Evolutionary conservation across 1,284 basidiomycete genomes (phyloP).

Genomic region (Sphagnurus paluster): DNA sequence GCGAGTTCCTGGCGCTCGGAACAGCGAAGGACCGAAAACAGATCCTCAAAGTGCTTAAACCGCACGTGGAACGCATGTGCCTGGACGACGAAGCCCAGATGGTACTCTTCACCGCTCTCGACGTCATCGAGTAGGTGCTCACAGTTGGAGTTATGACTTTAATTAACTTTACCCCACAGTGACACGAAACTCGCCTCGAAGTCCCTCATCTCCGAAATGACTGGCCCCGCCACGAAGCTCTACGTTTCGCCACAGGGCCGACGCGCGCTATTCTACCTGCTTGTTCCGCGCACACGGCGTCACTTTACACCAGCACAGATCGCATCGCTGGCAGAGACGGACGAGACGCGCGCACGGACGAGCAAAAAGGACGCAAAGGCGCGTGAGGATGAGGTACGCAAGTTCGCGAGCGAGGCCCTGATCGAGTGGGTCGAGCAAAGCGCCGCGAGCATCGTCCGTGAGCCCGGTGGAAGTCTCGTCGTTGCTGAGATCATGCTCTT

Average conservation of each 20-base stretch:
- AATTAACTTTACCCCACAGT: slow-evolving; percentile 37
- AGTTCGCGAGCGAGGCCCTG: slow-evolving; percentile 69
- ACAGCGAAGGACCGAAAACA: slow-evolving; percentile 90
- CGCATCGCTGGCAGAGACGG: slow-evolving; percentile 67
- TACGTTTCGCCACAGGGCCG: slow-evolving; percentile 66
- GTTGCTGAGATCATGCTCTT: slow-evolving; percentile 80
- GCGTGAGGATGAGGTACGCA: slow-evolving; percentile 68
- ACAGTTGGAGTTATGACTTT: not conserved
- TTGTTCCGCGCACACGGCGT: slow-evolving; percentile 74
- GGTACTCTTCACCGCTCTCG: slow-evolving; percentile 85
- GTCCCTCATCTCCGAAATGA: slow-evolving; percentile 69
- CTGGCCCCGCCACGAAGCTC: slow-evolving; percentile 52
- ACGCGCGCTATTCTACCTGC: slow-evolving; percentile 76
- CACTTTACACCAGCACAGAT: slow-evolving; percentile 85
- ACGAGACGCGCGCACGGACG: slow-evolving; percentile 60
- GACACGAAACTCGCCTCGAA: slow-evolving; percentile 87
- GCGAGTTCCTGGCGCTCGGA: slow-evolving; percentile 80
- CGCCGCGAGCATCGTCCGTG: slow-evolving; percentile 60
- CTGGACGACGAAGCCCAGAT: slow-evolving; percentile 85
- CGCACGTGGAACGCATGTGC: slow-evolving; percentile 84
- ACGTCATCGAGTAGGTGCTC: slow-evolving; percentile 72
- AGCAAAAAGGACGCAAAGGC: slow-evolving; percentile 75
- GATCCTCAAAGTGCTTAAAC: slow-evolving; percentile 83
- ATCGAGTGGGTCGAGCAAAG: slow-evolving; percentile 65
- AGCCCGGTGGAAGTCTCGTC: slow-evolving; percentile 77